Evolutionary conservation across 1,139 yeast species (phyloP).

Genomic region (Candida sojae): DNA sequence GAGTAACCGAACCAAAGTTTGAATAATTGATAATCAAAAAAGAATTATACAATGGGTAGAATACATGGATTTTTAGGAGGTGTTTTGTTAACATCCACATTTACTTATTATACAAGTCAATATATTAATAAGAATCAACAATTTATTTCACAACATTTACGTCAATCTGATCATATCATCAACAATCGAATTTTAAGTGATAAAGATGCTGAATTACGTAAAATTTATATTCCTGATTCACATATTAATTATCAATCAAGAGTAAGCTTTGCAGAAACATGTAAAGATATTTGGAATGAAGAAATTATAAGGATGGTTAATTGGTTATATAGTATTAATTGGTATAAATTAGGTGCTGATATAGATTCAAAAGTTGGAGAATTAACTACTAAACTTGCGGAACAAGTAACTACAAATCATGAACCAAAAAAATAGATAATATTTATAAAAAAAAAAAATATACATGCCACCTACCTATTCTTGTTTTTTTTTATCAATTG

Average conservation of each 20-base stretch:
- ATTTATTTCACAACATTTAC: slow-evolving; percentile 49
- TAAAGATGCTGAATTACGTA: slow-evolving; percentile 23
- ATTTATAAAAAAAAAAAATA: not conserved
- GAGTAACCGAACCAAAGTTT: not conserved
- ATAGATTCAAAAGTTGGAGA: slow-evolving; percentile 36
- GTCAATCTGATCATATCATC: slow-evolving; percentile 49
- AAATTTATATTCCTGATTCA: slow-evolving; percentile 1
- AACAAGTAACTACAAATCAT: slow-evolving; percentile 20
- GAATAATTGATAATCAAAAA: not conserved
- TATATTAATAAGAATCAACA: slow-evolving; percentile 54
- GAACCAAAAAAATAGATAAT: slow-evolving; percentile 1
- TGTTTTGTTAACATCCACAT: slow-evolving; percentile 62
- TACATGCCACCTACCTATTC: slow-evolving; percentile 2
- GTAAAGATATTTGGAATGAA: slow-evolving; percentile 81
- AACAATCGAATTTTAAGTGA: slow-evolving; percentile 50
- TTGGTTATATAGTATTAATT: slow-evolving; percentile 60
- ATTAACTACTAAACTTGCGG: slow-evolving; percentile 33
- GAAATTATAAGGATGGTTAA: slow-evolving; percentile 69
- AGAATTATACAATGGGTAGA: slow-evolving; percentile 47
- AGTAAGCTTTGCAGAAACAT: slow-evolving; percentile 52
- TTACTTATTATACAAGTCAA: slow-evolving; percentile 64
- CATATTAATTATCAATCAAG: slow-evolving; percentile 25
- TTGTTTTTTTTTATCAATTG: slow-evolving; percentile 16
- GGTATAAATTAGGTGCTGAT: slow-evolving; percentile 46
- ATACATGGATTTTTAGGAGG: slow-evolving; percentile 73